These are phyloP conservation scores for Delphinella strobiligena DNA, from an alignment of 2,329 filamentous ascomycete species.

Conservation along the genomic window DNA sequence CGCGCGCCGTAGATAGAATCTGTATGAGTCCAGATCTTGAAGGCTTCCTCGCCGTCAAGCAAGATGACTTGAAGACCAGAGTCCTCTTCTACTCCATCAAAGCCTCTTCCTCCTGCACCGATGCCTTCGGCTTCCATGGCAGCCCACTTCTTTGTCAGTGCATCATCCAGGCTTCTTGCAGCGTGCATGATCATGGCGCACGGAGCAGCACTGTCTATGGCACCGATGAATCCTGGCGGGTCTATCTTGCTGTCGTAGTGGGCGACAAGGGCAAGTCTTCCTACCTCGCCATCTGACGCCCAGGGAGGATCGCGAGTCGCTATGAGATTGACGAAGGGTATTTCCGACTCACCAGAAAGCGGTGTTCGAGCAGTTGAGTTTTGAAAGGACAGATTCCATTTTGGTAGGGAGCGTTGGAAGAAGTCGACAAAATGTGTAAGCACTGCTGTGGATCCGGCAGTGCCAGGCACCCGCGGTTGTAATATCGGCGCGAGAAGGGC, in stretches of 20 bases:
- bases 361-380: slow-evolving; percentile 85
- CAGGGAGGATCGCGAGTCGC: slow-evolving; percentile 82
- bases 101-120: slow-evolving; percentile 26
- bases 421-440: slow-evolving; percentile 76
- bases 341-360: slow-evolving; percentile 51
- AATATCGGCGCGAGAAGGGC: slow-evolving; percentile 76
- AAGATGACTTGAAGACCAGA: slow-evolving; percentile 81
- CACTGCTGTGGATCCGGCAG: slow-evolving; percentile 57
- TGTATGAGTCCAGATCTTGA: slow-evolving; percentile 61
- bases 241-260: slow-evolving; percentile 82
- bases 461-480: slow-evolving; percentile 78
- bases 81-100: slow-evolving; percentile 51
- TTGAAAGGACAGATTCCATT: slow-evolving; percentile 72
- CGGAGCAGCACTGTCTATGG: slow-evolving; percentile 84
- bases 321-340: slow-evolving; percentile 82
- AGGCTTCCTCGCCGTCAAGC: slow-evolving; percentile 91
- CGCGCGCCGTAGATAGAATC: slow-evolving; percentile 86
- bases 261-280: slow-evolving; percentile 73
- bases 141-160: slow-evolving; percentile 71
- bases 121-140: slow-evolving; percentile 47
- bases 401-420: slow-evolving; percentile 61
- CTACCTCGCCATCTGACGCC: slow-evolving; percentile 59
- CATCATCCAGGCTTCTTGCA: slow-evolving; percentile 66
- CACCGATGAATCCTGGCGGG: slow-evolving; percentile 81
- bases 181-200: slow-evolving; percentile 89